Evolutionary conservation across 306 rosid species (phyloP).

Genomic region (Prosopis cineraria): DNA sequence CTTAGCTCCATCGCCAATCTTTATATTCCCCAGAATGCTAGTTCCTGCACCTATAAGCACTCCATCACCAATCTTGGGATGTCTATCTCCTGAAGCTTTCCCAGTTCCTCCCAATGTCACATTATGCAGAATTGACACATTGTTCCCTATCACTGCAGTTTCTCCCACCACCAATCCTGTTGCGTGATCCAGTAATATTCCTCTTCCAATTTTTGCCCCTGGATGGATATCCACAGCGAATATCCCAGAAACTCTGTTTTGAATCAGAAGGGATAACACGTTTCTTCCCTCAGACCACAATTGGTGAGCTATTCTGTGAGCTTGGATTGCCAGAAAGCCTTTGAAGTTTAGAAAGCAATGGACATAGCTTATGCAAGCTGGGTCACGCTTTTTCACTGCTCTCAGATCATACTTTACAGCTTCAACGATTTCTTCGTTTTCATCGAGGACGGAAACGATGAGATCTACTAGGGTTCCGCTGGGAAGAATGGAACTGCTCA

Average conservation of each 20-base stretch:
- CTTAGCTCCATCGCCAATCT: conserved; percentile 80
- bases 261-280: conserved; percentile 65
- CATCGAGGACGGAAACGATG: conserved; percentile 46
- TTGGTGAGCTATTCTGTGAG: conserved; percentile 72
- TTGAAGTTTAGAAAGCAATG: conserved; percentile 83
- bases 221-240: conserved; percentile 90
- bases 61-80: conserved; percentile 93
- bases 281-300: conserved; percentile 69
- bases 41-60: conserved; percentile 92
- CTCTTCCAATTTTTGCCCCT: conserved; percentile 77
- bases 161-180: conserved; percentile 91
- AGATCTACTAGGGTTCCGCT: conserved; percentile 49
- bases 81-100: conserved; percentile 77
- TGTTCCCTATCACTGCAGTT: conserved; percentile 86
- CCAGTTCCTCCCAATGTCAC: conserved; percentile 97
- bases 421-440: conserved; percentile 42
- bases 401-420: conserved; percentile 53
- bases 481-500: conserved; percentile 58
- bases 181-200: conserved; percentile 84
- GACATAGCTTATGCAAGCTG: conserved; percentile 73
- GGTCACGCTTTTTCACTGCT: conserved; percentile 80
- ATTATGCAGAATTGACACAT: conserved; percentile 84
- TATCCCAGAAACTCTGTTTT: conserved; percentile 76
- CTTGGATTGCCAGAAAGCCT: conserved; percentile 78
- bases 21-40: conserved; percentile 80